Evolutionary conservation across 148 eudicot species (phyloP).

Genomic region (Dysphania ambrosioides): DNA sequence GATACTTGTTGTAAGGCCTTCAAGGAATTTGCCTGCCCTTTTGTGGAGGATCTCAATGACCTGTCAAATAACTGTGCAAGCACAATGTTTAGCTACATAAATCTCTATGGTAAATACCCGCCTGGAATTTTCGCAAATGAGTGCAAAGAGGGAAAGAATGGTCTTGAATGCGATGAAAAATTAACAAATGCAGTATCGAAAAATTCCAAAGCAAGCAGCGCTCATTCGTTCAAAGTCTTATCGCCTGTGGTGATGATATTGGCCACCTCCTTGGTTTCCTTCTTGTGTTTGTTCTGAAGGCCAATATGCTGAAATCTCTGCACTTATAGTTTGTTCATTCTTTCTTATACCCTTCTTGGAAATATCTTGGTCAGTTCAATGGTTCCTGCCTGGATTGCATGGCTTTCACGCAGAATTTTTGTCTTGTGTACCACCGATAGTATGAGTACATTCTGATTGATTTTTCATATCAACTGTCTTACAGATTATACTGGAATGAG

Average conservation of each 20-base stretch:
- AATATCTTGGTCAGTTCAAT: not conserved
- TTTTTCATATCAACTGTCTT: not conserved
- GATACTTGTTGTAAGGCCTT: conserved; percentile 46
- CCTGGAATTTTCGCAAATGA: conserved; percentile 63
- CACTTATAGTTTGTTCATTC: conserved; percentile 9
- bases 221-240: not conserved
- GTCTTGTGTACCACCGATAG: not conserved
- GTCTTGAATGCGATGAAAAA: conserved; percentile 41
- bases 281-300: conserved; percentile 16
- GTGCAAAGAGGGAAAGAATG: conserved; percentile 55
- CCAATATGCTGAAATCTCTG: not conserved
- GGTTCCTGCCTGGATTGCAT: not conserved
- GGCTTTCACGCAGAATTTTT: not conserved
- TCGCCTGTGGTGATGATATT: conserved; percentile 10
- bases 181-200: not conserved
- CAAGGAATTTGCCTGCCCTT: conserved; percentile 58
- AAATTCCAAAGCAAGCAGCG: conserved; percentile 17
- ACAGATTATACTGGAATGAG: not conserved
- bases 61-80: conserved; percentile 44
- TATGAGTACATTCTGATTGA: not conserved
- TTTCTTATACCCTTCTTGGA: not conserved
- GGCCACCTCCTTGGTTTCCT: conserved; percentile 11
- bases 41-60: conserved; percentile 39
- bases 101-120: conserved; percentile 68
- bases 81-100: conserved; percentile 77